These are phyloP conservation scores for Colletotrichum siamense DNA, from an alignment of 2,329 filamentous ascomycete species.

Conservation along the genomic window DNA sequence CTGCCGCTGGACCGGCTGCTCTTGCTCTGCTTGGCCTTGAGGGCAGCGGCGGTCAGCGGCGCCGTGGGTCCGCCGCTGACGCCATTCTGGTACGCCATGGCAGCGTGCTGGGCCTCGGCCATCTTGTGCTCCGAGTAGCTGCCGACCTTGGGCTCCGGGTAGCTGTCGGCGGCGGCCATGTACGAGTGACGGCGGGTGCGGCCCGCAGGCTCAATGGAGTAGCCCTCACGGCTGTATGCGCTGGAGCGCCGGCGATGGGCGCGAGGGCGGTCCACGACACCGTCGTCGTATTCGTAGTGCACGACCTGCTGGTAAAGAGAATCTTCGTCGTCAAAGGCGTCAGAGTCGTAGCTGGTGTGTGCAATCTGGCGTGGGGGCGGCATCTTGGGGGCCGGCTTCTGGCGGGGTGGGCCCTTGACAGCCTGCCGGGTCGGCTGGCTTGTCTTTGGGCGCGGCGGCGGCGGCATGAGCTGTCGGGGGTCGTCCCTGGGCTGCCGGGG, in stretches of 20 bases:
- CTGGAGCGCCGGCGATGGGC: constrained; percentile 32
- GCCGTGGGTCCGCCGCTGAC: constrained; percentile 49
- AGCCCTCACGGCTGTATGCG: constrained; percentile 43
- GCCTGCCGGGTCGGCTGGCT: constrained; percentile 28
- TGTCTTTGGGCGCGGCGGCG: constrained; percentile 33
- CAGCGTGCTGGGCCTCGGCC: constrained; percentile 49
- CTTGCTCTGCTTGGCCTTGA: constrained; percentile 53
- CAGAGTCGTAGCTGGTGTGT: constrained; percentile 39
- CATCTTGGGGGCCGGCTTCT: not conserved
- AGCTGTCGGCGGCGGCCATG: constrained; percentile 41
- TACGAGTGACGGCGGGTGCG: constrained; percentile 45
- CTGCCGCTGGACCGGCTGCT: constrained; percentile 64
- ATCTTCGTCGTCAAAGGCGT: constrained; percentile 39
- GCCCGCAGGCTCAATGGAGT: constrained; percentile 44
- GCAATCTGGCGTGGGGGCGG: constrained; percentile 31
- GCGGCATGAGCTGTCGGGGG: constrained; percentile 55
- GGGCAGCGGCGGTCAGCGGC: constrained; percentile 60
- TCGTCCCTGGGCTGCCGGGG: constrained; percentile 48
- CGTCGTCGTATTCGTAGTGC: constrained; percentile 37
- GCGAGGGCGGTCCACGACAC: constrained; percentile 37
- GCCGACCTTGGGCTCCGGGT: constrained; percentile 41
- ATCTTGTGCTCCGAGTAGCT: constrained; percentile 44
- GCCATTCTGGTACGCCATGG: constrained; percentile 58
- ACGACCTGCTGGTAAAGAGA: constrained; percentile 45
- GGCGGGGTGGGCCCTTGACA: constrained; percentile 27